These are phyloP conservation scores for Citrullus mucosospermus DNA, from an alignment of 306 rosid genomes.

Conservation along the genomic window DNA sequence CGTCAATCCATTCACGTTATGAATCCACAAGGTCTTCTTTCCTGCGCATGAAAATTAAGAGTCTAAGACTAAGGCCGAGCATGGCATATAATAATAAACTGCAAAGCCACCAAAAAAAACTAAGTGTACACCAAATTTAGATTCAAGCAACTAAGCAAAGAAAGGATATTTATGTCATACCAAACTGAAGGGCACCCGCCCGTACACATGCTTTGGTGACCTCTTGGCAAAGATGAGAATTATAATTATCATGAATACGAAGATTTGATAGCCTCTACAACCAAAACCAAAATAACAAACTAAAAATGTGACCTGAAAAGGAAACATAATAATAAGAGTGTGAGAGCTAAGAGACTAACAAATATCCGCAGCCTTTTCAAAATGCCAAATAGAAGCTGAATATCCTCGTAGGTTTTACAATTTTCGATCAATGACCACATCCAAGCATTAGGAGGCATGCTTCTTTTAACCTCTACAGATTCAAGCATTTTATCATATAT, in stretches of 20 bases:
- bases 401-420: constrained; percentile 55
- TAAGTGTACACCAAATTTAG: not conserved
- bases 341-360: constrained; percentile 40
- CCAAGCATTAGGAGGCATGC: constrained; percentile 97
- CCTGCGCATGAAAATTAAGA: constrained; percentile 29
- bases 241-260: constrained; percentile 60
- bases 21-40: constrained; percentile 81
- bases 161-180: constrained; percentile 21
- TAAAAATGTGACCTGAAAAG: not conserved
- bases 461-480: constrained; percentile 48
- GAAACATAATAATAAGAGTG: constrained; percentile 2
- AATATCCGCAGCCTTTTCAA: constrained; percentile 69
- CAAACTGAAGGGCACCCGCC: constrained; percentile 63
- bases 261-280: constrained; percentile 84
- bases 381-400: constrained; percentile 57
- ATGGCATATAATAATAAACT: not conserved
- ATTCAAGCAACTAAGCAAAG: not conserved
- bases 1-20: constrained; percentile 64
- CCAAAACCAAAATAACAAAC: constrained; percentile 17
- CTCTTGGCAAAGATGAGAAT: constrained; percentile 69
- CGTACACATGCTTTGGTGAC: constrained; percentile 69
- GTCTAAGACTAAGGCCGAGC: not conserved
- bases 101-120: not conserved
- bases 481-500: constrained; percentile 57
- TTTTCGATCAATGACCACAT: constrained; percentile 70